Conservation (phyloP, 306 rosid species). For the Canavalia ensiformis region DNA sequence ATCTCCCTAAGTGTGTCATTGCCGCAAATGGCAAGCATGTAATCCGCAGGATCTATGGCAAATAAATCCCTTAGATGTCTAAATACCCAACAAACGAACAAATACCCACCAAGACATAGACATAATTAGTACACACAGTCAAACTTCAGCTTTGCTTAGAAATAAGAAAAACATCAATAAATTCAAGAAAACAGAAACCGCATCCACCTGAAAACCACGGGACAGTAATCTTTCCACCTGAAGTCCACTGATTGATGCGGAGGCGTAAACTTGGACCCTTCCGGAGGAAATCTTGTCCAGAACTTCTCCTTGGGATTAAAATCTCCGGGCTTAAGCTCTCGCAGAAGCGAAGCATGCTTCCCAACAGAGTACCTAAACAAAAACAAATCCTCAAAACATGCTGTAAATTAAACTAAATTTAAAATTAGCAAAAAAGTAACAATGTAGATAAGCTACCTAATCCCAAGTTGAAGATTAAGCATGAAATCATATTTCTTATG, state of each 20-base stretch:
- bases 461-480: slow-evolving; percentile 65
- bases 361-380: slow-evolving; percentile 55
- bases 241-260: slow-evolving; percentile 63
- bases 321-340: slow-evolving; percentile 57
- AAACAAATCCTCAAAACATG: background rate
- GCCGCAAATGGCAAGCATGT: slow-evolving; percentile 69
- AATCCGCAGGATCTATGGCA: slow-evolving; percentile 66
- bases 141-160: slow-evolving; percentile 34
- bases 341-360: slow-evolving; percentile 54
- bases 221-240: slow-evolving; percentile 68
- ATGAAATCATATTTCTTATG: slow-evolving; percentile 65
- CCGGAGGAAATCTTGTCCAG: slow-evolving; percentile 65
- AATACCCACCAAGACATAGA: slow-evolving; percentile 43
- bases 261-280: slow-evolving; percentile 67
- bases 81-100: slow-evolving; percentile 44
- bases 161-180: background rate
- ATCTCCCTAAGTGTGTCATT: slow-evolving; percentile 61
- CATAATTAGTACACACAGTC: slow-evolving; percentile 38
- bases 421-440: background rate
- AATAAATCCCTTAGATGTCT: slow-evolving; percentile 67
- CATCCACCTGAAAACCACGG: slow-evolving; percentile 62
- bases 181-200: background rate
- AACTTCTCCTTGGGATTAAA: slow-evolving; percentile 67
- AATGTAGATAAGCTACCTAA: slow-evolving; percentile 51
- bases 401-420: background rate